Percentiles rank a stretch among this genome's conserved stretches.
phyloP scores from a whole-genome alignment of 257 asterid genomes.

The Capsicum baccatum region DNA sequence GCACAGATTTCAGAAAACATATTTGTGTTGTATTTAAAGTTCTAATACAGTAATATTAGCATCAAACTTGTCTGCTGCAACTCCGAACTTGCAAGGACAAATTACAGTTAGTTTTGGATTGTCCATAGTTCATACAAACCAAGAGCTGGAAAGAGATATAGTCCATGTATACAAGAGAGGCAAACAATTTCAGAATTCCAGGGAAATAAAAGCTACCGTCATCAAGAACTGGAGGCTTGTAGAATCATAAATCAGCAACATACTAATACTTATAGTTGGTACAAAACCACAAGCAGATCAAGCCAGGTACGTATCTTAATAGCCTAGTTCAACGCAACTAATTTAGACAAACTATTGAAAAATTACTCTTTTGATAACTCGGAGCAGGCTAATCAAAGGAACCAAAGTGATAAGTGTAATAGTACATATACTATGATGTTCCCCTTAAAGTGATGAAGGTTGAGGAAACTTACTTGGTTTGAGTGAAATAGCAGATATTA shows the following conservation, averaged over 20 bases:
- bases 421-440: neutral
- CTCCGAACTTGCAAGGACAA: neutral
- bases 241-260: neutral
- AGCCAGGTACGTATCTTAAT: neutral
- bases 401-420: neutral
- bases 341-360: slow-evolving; percentile 7
- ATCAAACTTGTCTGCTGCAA: neutral
- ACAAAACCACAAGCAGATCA: neutral
- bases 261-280: slow-evolving; percentile 15
- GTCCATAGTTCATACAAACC: neutral
- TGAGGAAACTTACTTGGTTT: slow-evolving; percentile 59
- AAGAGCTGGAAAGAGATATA: neutral
- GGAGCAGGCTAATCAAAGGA: neutral
- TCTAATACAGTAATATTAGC: neutral
- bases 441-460: neutral
- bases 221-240: neutral
- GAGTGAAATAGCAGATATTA: slow-evolving; percentile 84
- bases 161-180: neutral
- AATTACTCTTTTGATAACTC: neutral
- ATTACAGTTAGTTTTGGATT: neutral
- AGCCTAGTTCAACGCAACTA: neutral
- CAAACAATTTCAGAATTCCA: neutral
- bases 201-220: neutral
- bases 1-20: neutral
- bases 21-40: neutral